Evolutionary conservation across 2,329 filamentous ascomycete genomes (phyloP).

Genomic region (Zymoseptoria pseudotritici): DNA sequence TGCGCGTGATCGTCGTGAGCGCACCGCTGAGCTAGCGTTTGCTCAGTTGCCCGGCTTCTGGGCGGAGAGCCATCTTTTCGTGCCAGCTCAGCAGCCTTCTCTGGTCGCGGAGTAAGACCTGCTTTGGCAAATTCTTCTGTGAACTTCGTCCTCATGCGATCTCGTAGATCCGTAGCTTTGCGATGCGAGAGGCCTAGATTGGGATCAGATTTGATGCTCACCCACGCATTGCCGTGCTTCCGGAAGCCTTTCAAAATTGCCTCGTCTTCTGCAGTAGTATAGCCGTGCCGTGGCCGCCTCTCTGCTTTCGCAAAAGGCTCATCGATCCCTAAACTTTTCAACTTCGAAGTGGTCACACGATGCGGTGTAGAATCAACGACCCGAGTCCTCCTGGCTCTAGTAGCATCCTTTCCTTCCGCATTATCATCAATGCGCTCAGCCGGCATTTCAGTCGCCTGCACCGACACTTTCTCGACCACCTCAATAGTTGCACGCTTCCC

Average conservation of each 20-base stretch:
- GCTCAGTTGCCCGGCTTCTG: background rate
- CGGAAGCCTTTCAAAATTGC: conserved; percentile 52
- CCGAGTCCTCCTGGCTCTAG: background rate
- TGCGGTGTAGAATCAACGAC: conserved; percentile 18
- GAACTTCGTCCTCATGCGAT: conserved; percentile 54
- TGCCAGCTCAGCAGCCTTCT: conserved; percentile 11
- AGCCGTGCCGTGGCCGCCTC: conserved; percentile 48
- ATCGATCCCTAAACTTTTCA: conserved; percentile 41
- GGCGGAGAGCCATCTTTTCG: background rate
- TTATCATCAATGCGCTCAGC: background rate
- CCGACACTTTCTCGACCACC: background rate
- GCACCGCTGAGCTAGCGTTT: background rate
- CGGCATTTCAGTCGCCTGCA: background rate
- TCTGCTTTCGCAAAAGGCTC: conserved; percentile 43
- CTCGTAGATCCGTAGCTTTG: conserved; percentile 52
- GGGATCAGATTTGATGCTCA: conserved; percentile 49
- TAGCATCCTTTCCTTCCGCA: background rate
- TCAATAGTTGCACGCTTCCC: background rate
- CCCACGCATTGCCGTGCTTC: conserved; percentile 54
- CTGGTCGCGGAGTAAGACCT: conserved; percentile 36
- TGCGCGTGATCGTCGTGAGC: background rate
- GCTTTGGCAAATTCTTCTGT: conserved; percentile 48
- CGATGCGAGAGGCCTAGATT: conserved; percentile 45
- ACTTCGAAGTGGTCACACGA: conserved; percentile 26
- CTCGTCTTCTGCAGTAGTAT: conserved; percentile 51